Percentiles rank a stretch among this genome's conserved stretches.
Evolutionary conservation across 176 grass and related monocot species (phyloP).

Genomic region (Aegilops speltoides): DNA sequence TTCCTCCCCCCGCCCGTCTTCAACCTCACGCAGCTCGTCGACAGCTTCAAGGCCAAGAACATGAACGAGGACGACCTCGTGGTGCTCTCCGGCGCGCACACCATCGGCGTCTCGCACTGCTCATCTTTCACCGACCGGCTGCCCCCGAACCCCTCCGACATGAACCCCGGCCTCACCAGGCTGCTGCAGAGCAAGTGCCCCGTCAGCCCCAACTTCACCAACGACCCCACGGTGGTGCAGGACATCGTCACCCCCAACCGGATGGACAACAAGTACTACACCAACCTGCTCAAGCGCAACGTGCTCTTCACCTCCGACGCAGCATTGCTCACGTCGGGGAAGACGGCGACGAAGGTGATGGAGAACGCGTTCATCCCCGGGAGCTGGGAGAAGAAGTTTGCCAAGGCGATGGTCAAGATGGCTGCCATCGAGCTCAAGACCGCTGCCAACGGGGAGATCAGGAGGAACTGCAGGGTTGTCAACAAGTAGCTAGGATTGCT

Average conservation of each 20-base stretch:
- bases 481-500: not conserved
- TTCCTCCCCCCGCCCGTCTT: conserved; percentile 26
- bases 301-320: conserved; percentile 61
- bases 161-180: not conserved
- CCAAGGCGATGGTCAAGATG: conserved; percentile 41
- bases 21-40: conserved; percentile 19
- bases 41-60: conserved; percentile 37
- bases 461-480: conserved; percentile 34
- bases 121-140: conserved; percentile 44
- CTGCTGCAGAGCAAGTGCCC: conserved; percentile 24
- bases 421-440: conserved; percentile 35
- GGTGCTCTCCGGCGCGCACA: conserved; percentile 54
- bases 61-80: conserved; percentile 40
- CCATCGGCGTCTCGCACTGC: conserved; percentile 54
- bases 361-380: not conserved
- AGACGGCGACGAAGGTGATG: not conserved
- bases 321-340: not conserved
- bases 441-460: conserved; percentile 28
- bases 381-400: conserved; percentile 30
- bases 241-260: conserved; percentile 17
- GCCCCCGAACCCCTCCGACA: conserved; percentile 24
- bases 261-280: conserved; percentile 54
- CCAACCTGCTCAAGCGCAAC: not conserved
- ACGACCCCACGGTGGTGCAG: conserved; percentile 19
- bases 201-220: not conserved